Percentiles rank a stretch among this genome's conserved stretches.
These are phyloP conservation scores for Blastobotrys chiropterorum DNA, from an alignment of 805 yeast species.

Conservation along the genomic window DNA sequence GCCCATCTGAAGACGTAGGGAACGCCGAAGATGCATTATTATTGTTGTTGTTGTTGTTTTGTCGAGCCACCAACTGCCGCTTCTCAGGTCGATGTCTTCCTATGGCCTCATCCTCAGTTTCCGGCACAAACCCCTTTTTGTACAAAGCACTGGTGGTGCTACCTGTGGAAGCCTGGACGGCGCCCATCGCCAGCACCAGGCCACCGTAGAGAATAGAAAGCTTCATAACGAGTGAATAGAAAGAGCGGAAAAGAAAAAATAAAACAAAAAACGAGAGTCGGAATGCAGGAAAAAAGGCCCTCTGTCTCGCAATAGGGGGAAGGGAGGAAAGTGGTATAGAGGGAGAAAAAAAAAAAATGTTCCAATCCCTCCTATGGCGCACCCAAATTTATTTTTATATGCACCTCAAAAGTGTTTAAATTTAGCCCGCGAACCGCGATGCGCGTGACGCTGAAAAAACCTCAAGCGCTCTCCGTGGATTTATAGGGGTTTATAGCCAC, in stretches of 20 bases:
- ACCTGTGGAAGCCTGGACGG: neutral
- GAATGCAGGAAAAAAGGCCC: neutral
- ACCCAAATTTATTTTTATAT: neutral
- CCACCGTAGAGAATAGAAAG: neutral
- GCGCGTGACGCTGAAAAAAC: neutral
- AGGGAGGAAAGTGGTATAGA: too few species aligned
- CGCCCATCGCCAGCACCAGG: slow-evolving; percentile 3
- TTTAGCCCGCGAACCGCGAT: neutral
- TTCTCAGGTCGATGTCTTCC: neutral
- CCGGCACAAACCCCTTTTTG: slow-evolving; percentile 1
- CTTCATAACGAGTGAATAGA: neutral
- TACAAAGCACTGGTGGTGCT: neutral
- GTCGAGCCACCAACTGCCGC: neutral
- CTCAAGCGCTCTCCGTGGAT: too few species aligned
- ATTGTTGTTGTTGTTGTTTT: neutral
- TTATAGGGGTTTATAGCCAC: too few species aligned
- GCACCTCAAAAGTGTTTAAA: neutral
- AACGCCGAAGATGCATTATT: slow-evolving; percentile 2
- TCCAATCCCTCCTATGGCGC: neutral
- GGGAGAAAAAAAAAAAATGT: neutral
- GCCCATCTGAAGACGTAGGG: slow-evolving; percentile 1
- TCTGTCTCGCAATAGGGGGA: neutral
- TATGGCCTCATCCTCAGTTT: neutral
- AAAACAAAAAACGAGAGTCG: neutral
- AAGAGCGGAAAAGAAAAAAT: neutral